phyloP scores from a whole-genome alignment of 345 rosid genomes.

The Microcos paniculata region DNA sequence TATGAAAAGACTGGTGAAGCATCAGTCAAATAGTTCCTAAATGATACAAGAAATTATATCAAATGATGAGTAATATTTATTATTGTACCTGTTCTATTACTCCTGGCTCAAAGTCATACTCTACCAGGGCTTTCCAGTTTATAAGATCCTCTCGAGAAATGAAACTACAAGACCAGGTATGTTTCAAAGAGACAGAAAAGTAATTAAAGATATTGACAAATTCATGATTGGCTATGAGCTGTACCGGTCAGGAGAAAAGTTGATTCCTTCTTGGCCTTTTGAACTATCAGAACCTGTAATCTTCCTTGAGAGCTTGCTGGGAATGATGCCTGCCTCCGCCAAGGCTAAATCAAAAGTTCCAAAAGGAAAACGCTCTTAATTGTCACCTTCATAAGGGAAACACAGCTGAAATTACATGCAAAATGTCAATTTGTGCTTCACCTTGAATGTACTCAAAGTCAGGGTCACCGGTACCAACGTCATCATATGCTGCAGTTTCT shows the following conservation, averaged over 20 bases:
- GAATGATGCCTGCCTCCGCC: slow-evolving; percentile 79
- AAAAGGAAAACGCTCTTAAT: slow-evolving; percentile 12
- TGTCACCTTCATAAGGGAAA: not conserved
- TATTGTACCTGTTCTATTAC: slow-evolving; percentile 56
- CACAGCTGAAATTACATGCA: slow-evolving; percentile 4
- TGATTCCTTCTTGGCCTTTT: slow-evolving; percentile 23
- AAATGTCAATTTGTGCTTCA: slow-evolving; percentile 19
- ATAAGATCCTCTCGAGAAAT: slow-evolving; percentile 72
- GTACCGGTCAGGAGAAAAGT: slow-evolving; percentile 72
- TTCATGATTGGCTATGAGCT: not conserved
- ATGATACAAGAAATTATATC: not conserved
- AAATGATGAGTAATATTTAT: slow-evolving; percentile 11
- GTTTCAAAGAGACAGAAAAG: slow-evolving; percentile 1
- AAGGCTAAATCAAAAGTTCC: slow-evolving; percentile 44
- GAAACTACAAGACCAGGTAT: slow-evolving; percentile 43
- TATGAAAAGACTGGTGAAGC: slow-evolving; percentile 28
- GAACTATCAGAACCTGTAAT: slow-evolving; percentile 29
- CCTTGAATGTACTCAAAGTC: slow-evolving; percentile 74
- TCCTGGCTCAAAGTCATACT: slow-evolving; percentile 50
- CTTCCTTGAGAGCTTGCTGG: slow-evolving; percentile 50
- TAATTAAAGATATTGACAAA: not conserved
- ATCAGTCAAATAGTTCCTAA: slow-evolving; percentile 10
- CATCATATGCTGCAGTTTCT: slow-evolving; percentile 64
- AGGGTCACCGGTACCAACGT: slow-evolving; percentile 54
- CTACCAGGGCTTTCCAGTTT: slow-evolving; percentile 81